Conservation (phyloP, 345 rosid genomes). For the Eucalyptus pauciflora region DNA sequence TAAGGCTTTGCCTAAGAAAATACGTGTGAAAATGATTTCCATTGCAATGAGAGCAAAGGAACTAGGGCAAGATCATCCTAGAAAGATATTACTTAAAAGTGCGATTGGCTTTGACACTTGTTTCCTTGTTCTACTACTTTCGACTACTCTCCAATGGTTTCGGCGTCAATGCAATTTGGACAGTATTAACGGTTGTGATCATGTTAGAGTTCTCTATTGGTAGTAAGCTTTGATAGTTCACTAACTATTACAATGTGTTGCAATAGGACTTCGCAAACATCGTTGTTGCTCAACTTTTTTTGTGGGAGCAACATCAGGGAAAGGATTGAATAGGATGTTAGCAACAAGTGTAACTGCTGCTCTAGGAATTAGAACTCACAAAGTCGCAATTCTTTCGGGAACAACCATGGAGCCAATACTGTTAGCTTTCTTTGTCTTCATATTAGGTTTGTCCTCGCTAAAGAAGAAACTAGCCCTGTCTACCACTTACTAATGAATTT, state of each 20-base stretch:
- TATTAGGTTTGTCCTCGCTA: background rate
- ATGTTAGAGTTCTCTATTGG: conserved; percentile 31
- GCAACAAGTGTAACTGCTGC: conserved; percentile 22
- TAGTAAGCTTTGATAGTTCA: background rate
- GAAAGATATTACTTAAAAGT: conserved; percentile 31
- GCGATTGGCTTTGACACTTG: conserved; percentile 19
- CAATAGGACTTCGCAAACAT: background rate
- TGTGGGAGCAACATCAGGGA: conserved; percentile 20
- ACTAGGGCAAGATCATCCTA: conserved; percentile 25
- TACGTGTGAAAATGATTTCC: background rate
- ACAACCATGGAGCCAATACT: background rate
- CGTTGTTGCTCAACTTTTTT: background rate
- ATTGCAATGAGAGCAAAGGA: background rate
- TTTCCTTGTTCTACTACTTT: conserved; percentile 21
- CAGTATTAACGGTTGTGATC: conserved; percentile 18
- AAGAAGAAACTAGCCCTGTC: background rate
- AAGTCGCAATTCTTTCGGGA: background rate
- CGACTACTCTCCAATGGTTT: conserved; percentile 9
- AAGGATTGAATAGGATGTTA: conserved; percentile 18
- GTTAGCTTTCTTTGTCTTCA: background rate
- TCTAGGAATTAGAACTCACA: conserved; percentile 14
- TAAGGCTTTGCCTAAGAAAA: background rate
- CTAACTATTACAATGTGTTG: background rate
- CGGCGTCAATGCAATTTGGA: conserved; percentile 22
- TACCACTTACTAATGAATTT: background rate